Evolutionary conservation across 768 basidiomycete species (phyloP), one percentile per base, ranked within the genome.

Genomic region (Suillus variegatus): DNA sequence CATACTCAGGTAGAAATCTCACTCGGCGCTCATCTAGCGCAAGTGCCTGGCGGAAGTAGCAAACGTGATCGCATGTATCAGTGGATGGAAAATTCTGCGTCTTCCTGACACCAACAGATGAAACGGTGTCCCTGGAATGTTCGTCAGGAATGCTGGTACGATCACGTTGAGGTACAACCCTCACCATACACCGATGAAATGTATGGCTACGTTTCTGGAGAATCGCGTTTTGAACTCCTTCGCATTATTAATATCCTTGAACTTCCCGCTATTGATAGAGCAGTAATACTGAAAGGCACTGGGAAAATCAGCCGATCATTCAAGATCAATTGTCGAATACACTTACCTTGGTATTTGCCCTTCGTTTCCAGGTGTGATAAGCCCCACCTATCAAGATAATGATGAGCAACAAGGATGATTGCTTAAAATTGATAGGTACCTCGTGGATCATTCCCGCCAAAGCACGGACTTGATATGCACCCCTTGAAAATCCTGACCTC

Each of bases 81-180:
- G 73, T 76, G 10, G 43, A 44, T 4, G 80, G 78, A 0, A 77
- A 65, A 14, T 68, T 70, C 6, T 55, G 66, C 4, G 77, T 61
- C 4, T 72, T 38, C 3, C 74, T 22, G 47, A 86, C 56, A 3
- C 80, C 77, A 38, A 81, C 69, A 0, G 80, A 80, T 6, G 80
- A 80, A 1, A 81, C 78, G 3, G 77, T 79, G 60, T 80, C 79
- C 79, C 79, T 80, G 20, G 18, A 54, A 57, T 18, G 28, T 52
- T 54, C 18, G 32, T 54, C 32, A 35, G 52, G 52, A 54, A 54
- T 54, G 28, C 10, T 35, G 10, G 10, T 32, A 20, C 32, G 10
- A 20, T 54, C 32, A 3, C 32, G 5, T 4, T 35, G 18, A 54
- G 32, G 32, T 35, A 25, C 32, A 20, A 12, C 12, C 0, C n/a